Conservation (phyloP, 2,329 filamentous ascomycete species). For the Diplocarpon rosae region DNA sequence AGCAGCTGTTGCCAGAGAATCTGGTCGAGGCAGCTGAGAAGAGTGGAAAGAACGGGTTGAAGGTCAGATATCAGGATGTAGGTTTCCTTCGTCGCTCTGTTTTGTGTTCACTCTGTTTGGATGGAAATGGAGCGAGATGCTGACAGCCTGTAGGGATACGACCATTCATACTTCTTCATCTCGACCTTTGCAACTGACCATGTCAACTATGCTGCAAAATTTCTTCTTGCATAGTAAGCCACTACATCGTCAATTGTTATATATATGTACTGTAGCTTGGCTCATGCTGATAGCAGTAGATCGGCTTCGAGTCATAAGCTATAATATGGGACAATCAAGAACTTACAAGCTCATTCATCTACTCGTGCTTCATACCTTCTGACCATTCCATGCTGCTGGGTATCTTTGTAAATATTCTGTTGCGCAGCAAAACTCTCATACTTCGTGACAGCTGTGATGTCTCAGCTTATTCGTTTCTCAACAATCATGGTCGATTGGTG, state of each 20-base stretch:
- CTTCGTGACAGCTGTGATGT: constrained; percentile 7
- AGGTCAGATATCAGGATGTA: constrained; percentile 71
- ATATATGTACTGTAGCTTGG: neutral
- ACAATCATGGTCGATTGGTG: constrained; percentile 21
- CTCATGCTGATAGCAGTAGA: constrained; percentile 21
- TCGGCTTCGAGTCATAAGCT: constrained; percentile 16
- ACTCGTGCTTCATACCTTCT: neutral
- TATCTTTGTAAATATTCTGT: constrained; percentile 16
- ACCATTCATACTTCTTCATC: constrained; percentile 98
- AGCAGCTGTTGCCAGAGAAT: constrained; percentile 89
- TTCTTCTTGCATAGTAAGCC: constrained; percentile 51
- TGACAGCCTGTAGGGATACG: constrained; percentile 54
- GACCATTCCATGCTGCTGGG: constrained; percentile 9
- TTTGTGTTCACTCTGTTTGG: neutral
- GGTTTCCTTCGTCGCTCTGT: constrained; percentile 20
- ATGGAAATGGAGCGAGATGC: neutral
- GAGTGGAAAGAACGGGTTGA: constrained; percentile 60
- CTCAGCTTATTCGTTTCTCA: constrained; percentile 31
- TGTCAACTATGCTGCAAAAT: constrained; percentile 82
- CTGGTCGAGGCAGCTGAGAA: constrained; percentile 70
- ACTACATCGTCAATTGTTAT: neutral
- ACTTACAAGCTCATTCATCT: neutral
- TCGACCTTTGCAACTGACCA: constrained; percentile 84
- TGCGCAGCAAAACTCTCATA: constrained; percentile 15
- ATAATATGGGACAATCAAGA: constrained; percentile 8